A percentile compares a stretch with the other conserved stretches of the same genome.
These are phyloP conservation scores for Solidago caesia DNA, from an alignment of 129 eudicot genomes.

Conservation along the genomic window DNA sequence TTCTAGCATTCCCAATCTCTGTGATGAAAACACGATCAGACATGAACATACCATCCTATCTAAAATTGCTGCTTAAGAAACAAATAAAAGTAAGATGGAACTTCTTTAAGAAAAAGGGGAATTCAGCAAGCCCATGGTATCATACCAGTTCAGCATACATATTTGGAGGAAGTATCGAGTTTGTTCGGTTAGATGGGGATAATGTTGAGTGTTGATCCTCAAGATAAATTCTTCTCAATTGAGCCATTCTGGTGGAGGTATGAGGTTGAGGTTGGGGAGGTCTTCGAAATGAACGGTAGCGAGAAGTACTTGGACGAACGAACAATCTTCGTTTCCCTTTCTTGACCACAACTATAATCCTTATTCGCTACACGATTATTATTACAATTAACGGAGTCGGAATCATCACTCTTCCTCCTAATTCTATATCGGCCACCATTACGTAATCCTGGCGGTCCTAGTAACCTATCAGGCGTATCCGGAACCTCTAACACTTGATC, in stretches of 20 bases:
- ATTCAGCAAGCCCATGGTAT: constrained; percentile 35
- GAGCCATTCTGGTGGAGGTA: too few species aligned
- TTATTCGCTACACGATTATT: neutral
- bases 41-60: neutral
- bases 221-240: too few species aligned
- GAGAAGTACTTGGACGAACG: too few species aligned
- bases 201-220: too few species aligned
- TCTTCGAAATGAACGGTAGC: too few species aligned
- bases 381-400: neutral
- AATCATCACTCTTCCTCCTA: constrained; percentile 1
- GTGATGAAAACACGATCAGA: neutral
- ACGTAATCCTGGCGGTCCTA: neutral
- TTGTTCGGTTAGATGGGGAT: too few species aligned
- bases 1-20: constrained; percentile 71
- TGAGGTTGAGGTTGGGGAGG: too few species aligned
- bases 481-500: constrained; percentile 53
- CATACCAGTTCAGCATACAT: too few species aligned
- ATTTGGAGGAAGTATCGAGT: too few species aligned
- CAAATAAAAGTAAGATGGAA: neutral
- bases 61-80: too few species aligned
- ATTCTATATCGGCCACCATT: neutral
- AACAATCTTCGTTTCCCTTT: constrained; percentile 24
- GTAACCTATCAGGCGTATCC: constrained; percentile 62
- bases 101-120: constrained; percentile 35
- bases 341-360: constrained; percentile 24